Evolutionary conservation across 306 rosid genomes (phyloP), one percentile per base, ranked within the genome.

Genomic region (Prunus salicina): DNA sequence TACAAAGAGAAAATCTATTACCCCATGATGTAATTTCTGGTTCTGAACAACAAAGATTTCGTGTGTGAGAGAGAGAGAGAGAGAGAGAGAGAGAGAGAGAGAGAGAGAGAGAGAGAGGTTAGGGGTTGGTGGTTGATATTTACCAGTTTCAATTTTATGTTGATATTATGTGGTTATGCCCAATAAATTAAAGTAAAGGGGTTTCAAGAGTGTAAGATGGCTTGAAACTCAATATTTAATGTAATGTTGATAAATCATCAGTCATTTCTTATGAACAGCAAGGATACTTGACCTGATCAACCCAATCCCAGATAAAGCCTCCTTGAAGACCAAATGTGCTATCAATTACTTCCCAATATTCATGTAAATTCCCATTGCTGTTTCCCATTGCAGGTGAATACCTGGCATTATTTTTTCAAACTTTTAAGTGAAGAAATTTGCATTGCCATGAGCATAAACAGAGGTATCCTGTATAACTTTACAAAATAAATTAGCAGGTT

Each of bases 221-320:
- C 27, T 34, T 62, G 71, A 45, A 61, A 52, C 15, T 65, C 52
- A 68, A 62, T 12, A 57, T 68, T 81, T 70, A 56, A 68, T 46
- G 16, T 46, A 47, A 69, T 78, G 63, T 62, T 65, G 61, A 76
- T 51, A 24, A 65, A 12, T 63, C 22, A 63, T 30, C 67, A 63
- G 34, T 53, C 51, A 77, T 45, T 63, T 65, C 13, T 57, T 70
- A 55, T 55, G 68, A 51, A 75, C 58, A 77, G 53, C 32, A 61
- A 43, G 46, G 75, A 75, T 74, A 18, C 64, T 51, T 72, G 22
- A 87, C 98, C 87, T 95, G 96, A 85, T 95, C 97, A 82, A 89
- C 98, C 98, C 98, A 95, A 6, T 95, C 98, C 98, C 98, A 95
- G 83, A 95, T 92, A 83, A 95, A 95, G 78, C 98, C 98, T 58